Evolutionary conservation across 2,329 filamentous ascomycete genomes (phyloP), one percentile per base, ranked within the genome.

Genomic region (Diaporthe aspalathi): DNA sequence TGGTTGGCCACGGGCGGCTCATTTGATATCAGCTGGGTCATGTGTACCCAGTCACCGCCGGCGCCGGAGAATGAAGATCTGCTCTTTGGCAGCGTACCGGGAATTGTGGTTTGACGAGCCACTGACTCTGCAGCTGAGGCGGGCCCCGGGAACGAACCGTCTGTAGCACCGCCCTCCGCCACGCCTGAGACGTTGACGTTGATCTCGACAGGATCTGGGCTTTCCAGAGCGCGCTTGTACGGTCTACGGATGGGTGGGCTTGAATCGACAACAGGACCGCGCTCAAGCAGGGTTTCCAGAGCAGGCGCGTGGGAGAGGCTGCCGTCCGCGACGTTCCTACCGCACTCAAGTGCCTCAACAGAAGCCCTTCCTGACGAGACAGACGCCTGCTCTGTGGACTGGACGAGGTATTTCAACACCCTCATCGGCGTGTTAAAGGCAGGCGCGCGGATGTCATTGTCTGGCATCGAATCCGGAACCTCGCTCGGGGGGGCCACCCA

Each of bases 381-480:
- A 0, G 78, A 74, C 27, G 79, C 74, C 20, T 73, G 79, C 47
- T 79, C 78, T 29, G 77, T 78, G 11, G 74, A 74, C 63, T 84
- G 83, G 4, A 88, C 79, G 71, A 85, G 87, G 29, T 84, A 82
- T 71, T 87, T 83, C 14, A 90, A 75, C 0, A 88, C 78, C 49
- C 85, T 82, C 1, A 84, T 86, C 0, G 88, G 88, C 0, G 89
- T 87, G 22, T 80, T 82, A 29, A 82, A 81, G 17, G 76, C 76
- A 2, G 76, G 60, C 1, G 82, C 72, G 0, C 75, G 72, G 16
- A 78, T 63, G 76, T 79, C 73, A 67, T 81, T 80, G 9, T 81
- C 77, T 0, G 83, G 85, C 74, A 88, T 85, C 0, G 89, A 91
- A 75, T 91, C 89, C 12, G 82, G 83, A 24, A 91, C 82, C 35